A percentile compares a stretch with the other conserved stretches of the same genome.
phyloP scores from a whole-genome alignment of 441 rosid species.

The Jatropha multifida region DNA sequence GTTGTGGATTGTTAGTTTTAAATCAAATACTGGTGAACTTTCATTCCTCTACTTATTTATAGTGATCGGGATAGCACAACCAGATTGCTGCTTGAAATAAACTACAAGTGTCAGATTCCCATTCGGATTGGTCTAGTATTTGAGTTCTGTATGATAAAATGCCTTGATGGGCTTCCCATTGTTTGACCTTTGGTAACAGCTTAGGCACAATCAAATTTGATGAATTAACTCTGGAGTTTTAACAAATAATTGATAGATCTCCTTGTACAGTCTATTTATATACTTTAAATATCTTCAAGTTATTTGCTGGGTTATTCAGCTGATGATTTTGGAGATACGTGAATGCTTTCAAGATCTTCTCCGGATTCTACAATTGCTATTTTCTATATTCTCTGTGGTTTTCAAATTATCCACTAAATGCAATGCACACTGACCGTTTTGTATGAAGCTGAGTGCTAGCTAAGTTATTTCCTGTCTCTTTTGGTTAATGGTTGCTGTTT shows the following conservation, averaged over 20 bases:
- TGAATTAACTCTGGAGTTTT: background rate
- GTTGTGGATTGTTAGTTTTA: background rate
- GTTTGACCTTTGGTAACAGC: background rate
- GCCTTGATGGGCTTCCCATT: background rate
- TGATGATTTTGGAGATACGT: background rate
- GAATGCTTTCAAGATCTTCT: background rate
- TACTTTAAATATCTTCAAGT: background rate
- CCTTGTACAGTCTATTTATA: background rate
- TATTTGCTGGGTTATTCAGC: background rate
- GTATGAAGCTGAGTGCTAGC: background rate
- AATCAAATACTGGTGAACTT: background rate
- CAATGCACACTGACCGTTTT: background rate
- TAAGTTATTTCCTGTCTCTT: background rate
- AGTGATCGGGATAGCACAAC: background rate
- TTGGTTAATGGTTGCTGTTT: background rate
- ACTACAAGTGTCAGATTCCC: background rate
- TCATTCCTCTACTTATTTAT: background rate
- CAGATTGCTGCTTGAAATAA: background rate
- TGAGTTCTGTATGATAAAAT: background rate
- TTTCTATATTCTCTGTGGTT: background rate
- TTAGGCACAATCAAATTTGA: background rate
- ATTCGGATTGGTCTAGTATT: background rate
- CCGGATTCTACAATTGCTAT: background rate
- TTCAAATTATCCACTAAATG: too few species aligned
- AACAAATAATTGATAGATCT: background rate